A percentile compares a stretch with the other conserved stretches of the same genome.
phyloP scores from a whole-genome alignment of 768 basidiomycete species.

The Boletus reticuloceps region DNA sequence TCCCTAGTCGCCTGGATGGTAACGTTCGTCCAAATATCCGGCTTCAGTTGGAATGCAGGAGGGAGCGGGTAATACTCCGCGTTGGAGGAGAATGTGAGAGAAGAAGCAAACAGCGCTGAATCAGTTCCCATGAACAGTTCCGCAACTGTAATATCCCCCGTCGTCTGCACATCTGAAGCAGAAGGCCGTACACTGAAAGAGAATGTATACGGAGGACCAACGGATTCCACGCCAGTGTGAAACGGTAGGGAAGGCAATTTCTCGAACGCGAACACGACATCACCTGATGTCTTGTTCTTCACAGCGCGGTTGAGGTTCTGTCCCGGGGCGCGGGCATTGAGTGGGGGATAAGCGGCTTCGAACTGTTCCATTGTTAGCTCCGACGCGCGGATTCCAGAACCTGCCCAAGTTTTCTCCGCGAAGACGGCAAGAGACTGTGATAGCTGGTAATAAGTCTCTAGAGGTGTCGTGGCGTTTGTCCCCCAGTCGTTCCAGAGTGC shows the following conservation, averaged over 20 bases:
- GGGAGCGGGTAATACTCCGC: conserved; percentile 36
- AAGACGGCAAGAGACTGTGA: conserved; percentile 40
- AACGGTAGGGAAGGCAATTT: conserved; percentile 19
- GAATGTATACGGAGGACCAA: conserved; percentile 44
- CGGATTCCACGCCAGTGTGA: conserved; percentile 33
- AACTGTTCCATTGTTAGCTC: conserved; percentile 37
- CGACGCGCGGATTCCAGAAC: conserved; percentile 34
- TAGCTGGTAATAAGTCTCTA: conserved; percentile 44
- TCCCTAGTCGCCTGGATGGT: conserved; percentile 37
- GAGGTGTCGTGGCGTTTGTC: conserved; percentile 42
- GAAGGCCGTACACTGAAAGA: conserved; percentile 37
- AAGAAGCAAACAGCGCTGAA: conserved; percentile 34
- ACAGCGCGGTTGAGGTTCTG: conserved; percentile 44
- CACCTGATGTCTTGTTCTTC: conserved; percentile 19
- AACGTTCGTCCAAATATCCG: conserved; percentile 32
- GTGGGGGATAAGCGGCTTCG: conserved; percentile 31
- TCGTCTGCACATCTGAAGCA: conserved; percentile 9
- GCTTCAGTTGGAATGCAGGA: conserved; percentile 25
- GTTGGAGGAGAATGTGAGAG: conserved; percentile 40
- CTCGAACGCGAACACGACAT: conserved; percentile 31
- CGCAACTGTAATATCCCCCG: conserved; percentile 14
- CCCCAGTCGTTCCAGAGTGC: conserved; percentile 47
- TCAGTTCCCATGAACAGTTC: conserved; percentile 36
- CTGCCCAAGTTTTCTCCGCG: conserved; percentile 44
- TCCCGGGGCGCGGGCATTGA: conserved; percentile 40